Percentiles rank a stretch among this genome's conserved stretches.
Conservation (phyloP, 495 filamentous ascomycete species). For the Neurospora sp. region DNA sequence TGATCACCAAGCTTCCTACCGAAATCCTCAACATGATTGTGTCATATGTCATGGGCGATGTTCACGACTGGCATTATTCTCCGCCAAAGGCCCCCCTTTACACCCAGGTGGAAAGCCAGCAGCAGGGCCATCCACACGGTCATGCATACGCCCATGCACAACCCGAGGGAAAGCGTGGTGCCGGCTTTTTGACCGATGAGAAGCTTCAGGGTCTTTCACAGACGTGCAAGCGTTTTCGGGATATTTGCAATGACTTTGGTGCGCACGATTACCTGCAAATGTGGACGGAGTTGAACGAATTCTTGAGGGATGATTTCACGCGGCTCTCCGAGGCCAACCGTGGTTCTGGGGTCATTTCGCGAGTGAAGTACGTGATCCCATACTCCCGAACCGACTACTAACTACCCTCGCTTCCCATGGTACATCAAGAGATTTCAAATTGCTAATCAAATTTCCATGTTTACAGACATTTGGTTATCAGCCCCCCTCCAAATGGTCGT, state of each 20-base stretch:
- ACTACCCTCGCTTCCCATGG: neutral
- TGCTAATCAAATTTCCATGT: neutral
- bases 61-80: neutral
- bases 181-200: neutral
- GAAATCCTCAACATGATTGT: conserved; percentile 2
- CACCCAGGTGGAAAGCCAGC: neutral
- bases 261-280: neutral
- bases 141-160: neutral
- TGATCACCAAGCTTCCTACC: neutral
- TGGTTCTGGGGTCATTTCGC: neutral
- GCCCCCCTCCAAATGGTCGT: neutral
- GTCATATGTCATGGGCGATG: neutral
- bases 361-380: neutral
- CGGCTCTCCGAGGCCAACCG: neutral
- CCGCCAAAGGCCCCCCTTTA: neutral
- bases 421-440: neutral
- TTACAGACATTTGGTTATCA: neutral
- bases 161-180: neutral
- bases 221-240: neutral
- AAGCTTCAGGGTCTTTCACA: neutral
- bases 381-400: neutral
- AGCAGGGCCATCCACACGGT: neutral
- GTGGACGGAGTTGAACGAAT: neutral
- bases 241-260: neutral
- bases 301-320: neutral